Conservation (phyloP, 352 stramenopile genomes). For the Phytophthora macrochlamydospora region DNA sequence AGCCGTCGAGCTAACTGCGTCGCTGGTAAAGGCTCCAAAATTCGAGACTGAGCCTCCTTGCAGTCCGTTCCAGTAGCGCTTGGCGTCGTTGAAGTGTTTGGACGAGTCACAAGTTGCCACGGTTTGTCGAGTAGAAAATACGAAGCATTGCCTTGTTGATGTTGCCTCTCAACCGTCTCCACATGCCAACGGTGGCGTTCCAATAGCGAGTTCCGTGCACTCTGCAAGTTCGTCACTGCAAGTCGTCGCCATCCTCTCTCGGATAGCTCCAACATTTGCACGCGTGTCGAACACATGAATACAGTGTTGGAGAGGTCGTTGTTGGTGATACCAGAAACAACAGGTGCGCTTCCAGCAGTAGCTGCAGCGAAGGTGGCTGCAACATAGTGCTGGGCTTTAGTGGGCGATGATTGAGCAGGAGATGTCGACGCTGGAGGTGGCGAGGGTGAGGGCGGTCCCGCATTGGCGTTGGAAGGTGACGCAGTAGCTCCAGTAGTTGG, state of each 20-base stretch:
- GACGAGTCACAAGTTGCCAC: conserved; percentile 44
- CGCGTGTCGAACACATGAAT: conserved; percentile 66
- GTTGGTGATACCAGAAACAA: conserved; percentile 1
- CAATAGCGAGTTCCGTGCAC: conserved; percentile 51
- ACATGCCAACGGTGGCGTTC: conserved; percentile 70
- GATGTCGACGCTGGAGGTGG: conserved; percentile 8
- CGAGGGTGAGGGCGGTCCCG: background rate
- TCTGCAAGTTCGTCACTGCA: conserved; percentile 42
- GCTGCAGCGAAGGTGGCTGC: conserved; percentile 30
- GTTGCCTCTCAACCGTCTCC: conserved; percentile 34
- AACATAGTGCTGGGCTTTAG: conserved; percentile 26
- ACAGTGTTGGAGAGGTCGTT: conserved; percentile 45
- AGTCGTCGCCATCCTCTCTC: conserved; percentile 70
- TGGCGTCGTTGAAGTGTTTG: conserved; percentile 4
- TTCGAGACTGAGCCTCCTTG: conserved; percentile 21
- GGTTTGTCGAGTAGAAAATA: conserved; percentile 57
- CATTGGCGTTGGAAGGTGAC: background rate
- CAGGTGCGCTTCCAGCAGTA: conserved; percentile 5
- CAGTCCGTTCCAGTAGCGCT: conserved; percentile 8
- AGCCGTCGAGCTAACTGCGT: conserved; percentile 58
- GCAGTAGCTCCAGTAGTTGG: conserved; percentile 1
- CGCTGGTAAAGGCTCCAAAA: conserved; percentile 27
- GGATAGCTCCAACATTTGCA: conserved; percentile 66
- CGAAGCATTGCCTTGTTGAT: conserved; percentile 22
- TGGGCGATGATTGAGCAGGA: conserved; percentile 1